Conservation (phyloP, 768 basidiomycete genomes). For the Gymnopilus dilepis region DNA sequence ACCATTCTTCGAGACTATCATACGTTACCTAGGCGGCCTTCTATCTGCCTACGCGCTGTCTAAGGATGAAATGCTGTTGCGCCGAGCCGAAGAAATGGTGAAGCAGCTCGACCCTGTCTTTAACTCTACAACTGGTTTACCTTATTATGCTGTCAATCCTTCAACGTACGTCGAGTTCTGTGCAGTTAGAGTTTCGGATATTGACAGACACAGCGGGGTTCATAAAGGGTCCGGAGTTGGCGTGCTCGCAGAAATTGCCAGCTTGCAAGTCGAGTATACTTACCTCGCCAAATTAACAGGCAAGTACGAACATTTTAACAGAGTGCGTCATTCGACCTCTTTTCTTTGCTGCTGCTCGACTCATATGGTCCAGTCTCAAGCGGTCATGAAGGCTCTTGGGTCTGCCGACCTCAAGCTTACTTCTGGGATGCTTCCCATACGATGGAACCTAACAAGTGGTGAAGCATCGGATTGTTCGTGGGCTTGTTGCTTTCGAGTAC, state of each 20-base stretch:
- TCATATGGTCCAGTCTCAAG: slow-evolving; percentile 28
- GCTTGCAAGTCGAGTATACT: slow-evolving; percentile 82
- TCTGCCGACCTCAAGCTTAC: slow-evolving; percentile 48
- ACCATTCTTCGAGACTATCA: slow-evolving; percentile 86
- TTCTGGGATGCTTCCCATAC: slow-evolving; percentile 68
- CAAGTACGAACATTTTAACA: slow-evolving; percentile 62
- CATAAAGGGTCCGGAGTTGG: slow-evolving; percentile 40
- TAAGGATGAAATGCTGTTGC: slow-evolving; percentile 61
- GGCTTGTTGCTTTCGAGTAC: not conserved
- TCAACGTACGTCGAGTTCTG: slow-evolving; percentile 48
- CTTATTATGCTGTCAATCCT: slow-evolving; percentile 73
- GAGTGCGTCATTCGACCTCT: slow-evolving; percentile 41
- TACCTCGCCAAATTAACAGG: slow-evolving; percentile 84
- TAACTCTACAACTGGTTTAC: slow-evolving; percentile 70
- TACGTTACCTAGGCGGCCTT: slow-evolving; percentile 89
- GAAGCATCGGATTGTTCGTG: slow-evolving; percentile 52
- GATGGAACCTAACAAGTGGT: slow-evolving; percentile 58
- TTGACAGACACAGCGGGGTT: slow-evolving; percentile 11
- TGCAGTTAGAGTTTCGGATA: not conserved
- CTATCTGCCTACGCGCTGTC: slow-evolving; percentile 84
- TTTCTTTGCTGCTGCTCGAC: not conserved
- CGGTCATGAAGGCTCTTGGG: slow-evolving; percentile 53
- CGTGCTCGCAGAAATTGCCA: slow-evolving; percentile 80
- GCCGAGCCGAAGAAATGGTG: slow-evolving; percentile 80
- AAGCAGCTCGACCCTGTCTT: slow-evolving; percentile 76